Base-by-base conservation (phyloP, 352 stramenopile species). In the Phytopythium boreale region DNA sequence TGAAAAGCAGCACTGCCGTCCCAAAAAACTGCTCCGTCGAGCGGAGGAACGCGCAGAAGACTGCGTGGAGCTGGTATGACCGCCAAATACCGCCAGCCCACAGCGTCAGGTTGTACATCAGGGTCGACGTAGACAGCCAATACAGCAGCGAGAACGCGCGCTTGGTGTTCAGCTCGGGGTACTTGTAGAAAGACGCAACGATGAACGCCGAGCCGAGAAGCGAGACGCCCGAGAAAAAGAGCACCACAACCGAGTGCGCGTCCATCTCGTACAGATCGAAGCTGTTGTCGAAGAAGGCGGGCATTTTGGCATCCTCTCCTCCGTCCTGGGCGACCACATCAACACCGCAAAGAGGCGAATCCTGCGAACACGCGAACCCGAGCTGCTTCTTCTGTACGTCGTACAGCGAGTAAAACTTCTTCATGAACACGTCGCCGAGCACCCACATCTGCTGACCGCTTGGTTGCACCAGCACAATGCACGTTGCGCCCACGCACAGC, bases 371-470 rank as follows among this genome's bases (percentile, higher is more conserved):
- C 19, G 91, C 89, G 62, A 98, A 95, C 8, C 85, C 90, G 47
- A 97, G 74, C 51, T 87, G 83, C 64, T 95, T 89, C 44, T 89
- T 87, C 56, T 84, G 62, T 20, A 93, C 91, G 72, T 98, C 87
- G 67, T 98, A 98, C 19, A 98, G 75, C 53, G 89, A 95, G 80
- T 97, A 97, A 69, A 97, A 98, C 69, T 97, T 97, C 65, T 97
- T 92, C 87, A 98, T 97, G 69, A 98, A 98, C 19, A 98, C 89
- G 56, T 98, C 95, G 26, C 95, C 97, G 31, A 99, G 88, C 70
- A 99, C 98, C 96, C 96, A 99, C 66, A 98, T 90, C 44, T 93
- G 82, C 61, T 92, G 85, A 0, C 85, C 83, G 52, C 82, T 91
- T 7, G 84, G 81, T 56, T 93, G 85, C 44, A 91, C 77, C 31